Conservation (phyloP, 169 alveolate genomes). For the Amoebophrya sp. region DNA sequence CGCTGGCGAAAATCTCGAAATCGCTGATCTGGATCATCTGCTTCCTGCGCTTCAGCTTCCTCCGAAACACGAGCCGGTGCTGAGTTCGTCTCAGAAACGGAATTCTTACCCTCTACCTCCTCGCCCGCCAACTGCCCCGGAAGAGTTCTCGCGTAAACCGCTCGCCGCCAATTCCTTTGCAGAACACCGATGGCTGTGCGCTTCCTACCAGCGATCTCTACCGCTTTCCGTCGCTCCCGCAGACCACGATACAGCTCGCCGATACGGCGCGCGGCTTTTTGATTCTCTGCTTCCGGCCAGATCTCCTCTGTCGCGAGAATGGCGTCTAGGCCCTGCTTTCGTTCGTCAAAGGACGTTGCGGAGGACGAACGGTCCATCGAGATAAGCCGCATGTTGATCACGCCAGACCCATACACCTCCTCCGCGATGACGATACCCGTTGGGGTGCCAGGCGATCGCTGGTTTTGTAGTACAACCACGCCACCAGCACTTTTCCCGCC, state of each 20-base stretch:
- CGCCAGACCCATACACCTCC: neutral
- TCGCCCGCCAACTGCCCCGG: neutral
- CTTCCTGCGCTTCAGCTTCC: too few relatives aligned
- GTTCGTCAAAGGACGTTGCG: neutral
- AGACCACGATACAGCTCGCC: neutral
- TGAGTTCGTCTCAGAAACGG: too few relatives aligned
- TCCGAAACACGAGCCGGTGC: too few relatives aligned
- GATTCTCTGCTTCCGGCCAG: neutral
- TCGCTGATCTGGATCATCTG: too few relatives aligned
- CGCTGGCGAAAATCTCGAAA: neutral
- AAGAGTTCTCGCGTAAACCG: neutral
- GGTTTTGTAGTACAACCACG: neutral
- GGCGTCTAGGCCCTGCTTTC: neutral
- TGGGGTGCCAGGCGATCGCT: neutral
- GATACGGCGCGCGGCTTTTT: neutral
- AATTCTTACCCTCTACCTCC: neutral
- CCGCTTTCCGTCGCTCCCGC: neutral
- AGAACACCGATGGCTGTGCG: neutral
- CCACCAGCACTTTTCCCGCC: too few relatives aligned
- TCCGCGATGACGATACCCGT: neutral
- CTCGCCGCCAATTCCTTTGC: constrained; percentile 3
- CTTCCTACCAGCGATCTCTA: neutral
- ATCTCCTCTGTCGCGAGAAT: neutral
- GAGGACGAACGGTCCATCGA: neutral
- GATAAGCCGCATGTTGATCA: neutral